Conservation (phyloP, 2,329 filamentous ascomycete genomes). For the Hypoxylon sp. region DNA sequence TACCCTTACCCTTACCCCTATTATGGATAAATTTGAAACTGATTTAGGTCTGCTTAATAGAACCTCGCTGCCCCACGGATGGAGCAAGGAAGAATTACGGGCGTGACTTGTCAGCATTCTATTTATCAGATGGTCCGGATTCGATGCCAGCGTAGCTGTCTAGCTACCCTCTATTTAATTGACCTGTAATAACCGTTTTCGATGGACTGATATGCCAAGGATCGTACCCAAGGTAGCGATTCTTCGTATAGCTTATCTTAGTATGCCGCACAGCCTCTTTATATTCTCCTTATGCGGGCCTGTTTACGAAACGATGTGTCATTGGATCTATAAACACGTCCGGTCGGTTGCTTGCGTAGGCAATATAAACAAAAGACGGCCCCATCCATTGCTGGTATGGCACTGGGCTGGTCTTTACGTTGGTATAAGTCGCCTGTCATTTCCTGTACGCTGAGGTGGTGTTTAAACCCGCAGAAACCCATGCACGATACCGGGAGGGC, state of each 20-base stretch:
- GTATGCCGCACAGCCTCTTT: slow-evolving; percentile 9
- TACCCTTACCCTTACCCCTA: slow-evolving; percentile 3
- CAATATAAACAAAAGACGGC: background rate
- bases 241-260: background rate
- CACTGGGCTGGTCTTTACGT: background rate
- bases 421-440: background rate
- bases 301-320: slow-evolving; percentile 1
- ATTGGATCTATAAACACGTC: background rate
- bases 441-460: background rate
- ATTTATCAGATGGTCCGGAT: background rate
- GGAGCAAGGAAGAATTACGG: background rate
- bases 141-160: background rate
- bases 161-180: background rate
- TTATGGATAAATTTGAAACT: slow-evolving; percentile 11
- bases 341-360: background rate
- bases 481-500: too few species aligned
- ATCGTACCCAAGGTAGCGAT: background rate
- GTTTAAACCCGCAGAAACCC: background rate
- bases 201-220: background rate
- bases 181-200: background rate
- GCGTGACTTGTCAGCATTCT: background rate
- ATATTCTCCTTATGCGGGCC: background rate
- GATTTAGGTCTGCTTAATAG: background rate
- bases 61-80: background rate
- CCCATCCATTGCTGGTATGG: background rate